phyloP scores from a whole-genome alignment of 441 rosid genomes.

The Adansonia grandidieri region DNA sequence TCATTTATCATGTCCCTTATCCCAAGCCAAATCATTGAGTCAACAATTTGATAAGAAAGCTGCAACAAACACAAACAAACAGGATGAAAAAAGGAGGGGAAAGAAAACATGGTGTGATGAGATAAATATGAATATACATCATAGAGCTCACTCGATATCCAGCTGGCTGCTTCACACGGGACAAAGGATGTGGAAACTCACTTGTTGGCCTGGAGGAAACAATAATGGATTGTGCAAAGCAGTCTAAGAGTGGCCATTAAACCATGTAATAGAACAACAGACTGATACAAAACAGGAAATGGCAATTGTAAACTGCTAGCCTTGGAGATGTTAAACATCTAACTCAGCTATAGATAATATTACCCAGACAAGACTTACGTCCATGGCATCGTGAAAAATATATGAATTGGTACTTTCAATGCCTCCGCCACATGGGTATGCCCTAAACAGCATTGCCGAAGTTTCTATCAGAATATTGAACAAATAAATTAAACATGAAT shows the following conservation, averaged over 20 bases:
- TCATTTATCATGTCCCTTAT: slow-evolving; percentile 97
- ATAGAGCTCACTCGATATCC: slow-evolving; percentile 83
- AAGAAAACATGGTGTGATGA: neutral
- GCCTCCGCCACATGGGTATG: slow-evolving; percentile 98
- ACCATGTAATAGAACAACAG: slow-evolving; percentile 31
- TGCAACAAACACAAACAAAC: slow-evolving; percentile 35
- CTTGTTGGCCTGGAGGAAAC: slow-evolving; percentile 79
- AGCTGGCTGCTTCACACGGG: slow-evolving; percentile 97
- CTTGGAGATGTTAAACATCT: slow-evolving; percentile 32
- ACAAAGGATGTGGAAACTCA: slow-evolving; percentile 98
- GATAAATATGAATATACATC: slow-evolving; percentile 20
- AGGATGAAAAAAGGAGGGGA: slow-evolving; percentile 25
- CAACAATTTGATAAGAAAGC: slow-evolving; percentile 98
- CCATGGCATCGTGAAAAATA: slow-evolving; percentile 99
- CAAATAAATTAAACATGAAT: slow-evolving; percentile 19
- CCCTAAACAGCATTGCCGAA: slow-evolving; percentile 55
- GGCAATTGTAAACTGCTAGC: slow-evolving; percentile 24
- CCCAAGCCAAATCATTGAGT: slow-evolving; percentile 98
- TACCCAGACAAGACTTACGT: slow-evolving; percentile 88
- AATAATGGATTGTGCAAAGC: slow-evolving; percentile 29
- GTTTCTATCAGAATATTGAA: slow-evolving; percentile 38
- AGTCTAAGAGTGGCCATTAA: slow-evolving; percentile 37
- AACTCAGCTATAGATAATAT: slow-evolving; percentile 43
- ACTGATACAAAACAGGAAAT: slow-evolving; percentile 28
- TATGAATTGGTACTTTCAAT: slow-evolving; percentile 84